Evolutionary conservation across 2,329 filamentous ascomycete genomes (phyloP).

Genomic region (Orbilia quercus): DNA sequence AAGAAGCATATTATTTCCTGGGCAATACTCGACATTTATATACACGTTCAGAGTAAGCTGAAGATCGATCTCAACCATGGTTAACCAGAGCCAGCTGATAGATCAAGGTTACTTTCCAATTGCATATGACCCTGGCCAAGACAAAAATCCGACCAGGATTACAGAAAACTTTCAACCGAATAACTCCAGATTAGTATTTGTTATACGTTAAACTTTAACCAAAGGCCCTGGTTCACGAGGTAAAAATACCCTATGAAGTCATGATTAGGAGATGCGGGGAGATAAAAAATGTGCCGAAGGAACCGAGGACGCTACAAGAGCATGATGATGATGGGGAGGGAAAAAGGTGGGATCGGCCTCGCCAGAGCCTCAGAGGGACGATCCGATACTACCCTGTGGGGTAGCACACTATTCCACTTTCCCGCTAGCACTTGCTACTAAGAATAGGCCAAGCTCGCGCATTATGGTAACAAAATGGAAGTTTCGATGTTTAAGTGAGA

Average conservation of each 20-base stretch:
- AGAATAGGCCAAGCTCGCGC: constrained; percentile 47
- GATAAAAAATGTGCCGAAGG: constrained; percentile 39
- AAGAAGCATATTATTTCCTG: constrained; percentile 2
- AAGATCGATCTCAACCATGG: not conserved
- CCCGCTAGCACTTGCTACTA: constrained; percentile 32
- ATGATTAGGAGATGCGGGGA: constrained; percentile 44
- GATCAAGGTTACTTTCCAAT: constrained; percentile 7
- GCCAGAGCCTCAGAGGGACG: constrained; percentile 51
- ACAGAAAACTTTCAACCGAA: not conserved
- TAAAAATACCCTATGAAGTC: constrained; percentile 52
- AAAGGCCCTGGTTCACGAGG: too few relatives aligned
- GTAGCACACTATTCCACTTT: constrained; percentile 14
- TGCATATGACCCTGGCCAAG: not conserved
- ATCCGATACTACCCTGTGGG: constrained; percentile 53
- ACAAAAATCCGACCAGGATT: constrained; percentile 5
- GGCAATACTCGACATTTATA: constrained; percentile 34
- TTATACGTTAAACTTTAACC: not conserved
- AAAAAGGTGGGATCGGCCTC: constrained; percentile 28
- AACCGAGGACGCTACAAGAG: constrained; percentile 22
- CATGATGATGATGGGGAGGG: constrained; percentile 22
- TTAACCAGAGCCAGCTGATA: not conserved
- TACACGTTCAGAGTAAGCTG: constrained; percentile 7
- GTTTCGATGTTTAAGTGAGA: not conserved
- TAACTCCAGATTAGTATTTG: not conserved
- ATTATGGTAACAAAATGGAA: constrained; percentile 13